phyloP scores from a whole-genome alignment of 805 yeast species.

The Myxozyma vanderwaltii region DNA sequence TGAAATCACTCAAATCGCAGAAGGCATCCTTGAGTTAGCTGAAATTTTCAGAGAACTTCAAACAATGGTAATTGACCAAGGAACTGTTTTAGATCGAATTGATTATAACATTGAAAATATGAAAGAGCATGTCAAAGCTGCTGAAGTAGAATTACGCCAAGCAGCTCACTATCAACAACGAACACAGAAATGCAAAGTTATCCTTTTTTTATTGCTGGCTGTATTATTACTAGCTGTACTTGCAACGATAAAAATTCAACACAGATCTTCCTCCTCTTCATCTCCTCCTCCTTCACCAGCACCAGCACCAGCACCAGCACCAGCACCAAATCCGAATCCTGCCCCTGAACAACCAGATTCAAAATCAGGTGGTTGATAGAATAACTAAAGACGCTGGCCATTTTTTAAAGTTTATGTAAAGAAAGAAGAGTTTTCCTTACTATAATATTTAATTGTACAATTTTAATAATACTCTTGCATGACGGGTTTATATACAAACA shows the following conservation, averaged over 20 bases:
- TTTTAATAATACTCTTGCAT: neutral
- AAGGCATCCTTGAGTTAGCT: constrained; percentile 90
- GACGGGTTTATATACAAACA: neutral
- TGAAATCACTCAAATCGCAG: constrained; percentile 87
- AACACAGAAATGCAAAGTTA: constrained; percentile 87
- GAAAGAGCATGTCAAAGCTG: constrained; percentile 70
- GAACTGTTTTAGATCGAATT: constrained; percentile 87
- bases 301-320: too few species aligned
- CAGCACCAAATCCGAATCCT: too few species aligned
- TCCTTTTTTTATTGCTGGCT: constrained; percentile 67
- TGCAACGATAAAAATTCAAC: constrained; percentile 56
- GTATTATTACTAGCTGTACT: constrained; percentile 72
- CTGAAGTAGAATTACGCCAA: constrained; percentile 68
- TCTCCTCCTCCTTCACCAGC: constrained; percentile 1
- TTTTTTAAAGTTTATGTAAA: too few species aligned
- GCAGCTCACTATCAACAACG: constrained; percentile 84
- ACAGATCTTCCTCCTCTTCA: constrained; percentile 14
- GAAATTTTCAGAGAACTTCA: constrained; percentile 94
- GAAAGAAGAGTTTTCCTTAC: too few species aligned
- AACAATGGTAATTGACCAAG: constrained; percentile 89
- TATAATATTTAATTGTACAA: neutral
- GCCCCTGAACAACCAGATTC: neutral
- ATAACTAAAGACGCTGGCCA: too few species aligned
- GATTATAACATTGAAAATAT: constrained; percentile 87
- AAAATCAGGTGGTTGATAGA: too few species aligned